A percentile compares a stretch with the other conserved stretches of the same genome.
Conservation (phyloP, 768 basidiomycete genomes). For the Flagelloscypha sp. region DNA sequence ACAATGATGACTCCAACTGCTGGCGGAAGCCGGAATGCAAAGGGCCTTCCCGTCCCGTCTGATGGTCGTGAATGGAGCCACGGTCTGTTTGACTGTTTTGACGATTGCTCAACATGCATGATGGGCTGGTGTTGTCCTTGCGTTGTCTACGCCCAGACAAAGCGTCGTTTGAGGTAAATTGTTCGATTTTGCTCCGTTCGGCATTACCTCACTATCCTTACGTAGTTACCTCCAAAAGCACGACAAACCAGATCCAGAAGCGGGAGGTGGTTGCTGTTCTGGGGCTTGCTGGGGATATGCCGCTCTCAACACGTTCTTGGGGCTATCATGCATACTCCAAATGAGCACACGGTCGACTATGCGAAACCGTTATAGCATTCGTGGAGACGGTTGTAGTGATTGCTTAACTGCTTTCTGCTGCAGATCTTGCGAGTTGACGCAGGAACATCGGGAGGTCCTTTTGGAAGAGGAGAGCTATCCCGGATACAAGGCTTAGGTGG, state of each 20-base stretch:
- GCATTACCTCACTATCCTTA: no score
- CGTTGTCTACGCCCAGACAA: conserved; percentile 31
- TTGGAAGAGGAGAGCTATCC: conserved; percentile 38
- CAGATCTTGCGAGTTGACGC: conserved; percentile 38
- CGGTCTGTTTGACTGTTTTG: conserved; percentile 19
- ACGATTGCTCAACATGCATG: conserved; percentile 19
- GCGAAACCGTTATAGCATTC: conserved; percentile 38
- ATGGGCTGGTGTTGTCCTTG: conserved; percentile 36
- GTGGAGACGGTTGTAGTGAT: conserved; percentile 34
- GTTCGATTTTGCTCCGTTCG: no score
- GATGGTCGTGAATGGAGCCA: conserved; percentile 24
- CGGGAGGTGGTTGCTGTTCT: no score
- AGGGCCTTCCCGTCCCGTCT: conserved; percentile 16
- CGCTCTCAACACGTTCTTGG: conserved; percentile 3
- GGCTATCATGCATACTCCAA: conserved; percentile 12
- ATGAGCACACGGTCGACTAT: conserved; percentile 28
- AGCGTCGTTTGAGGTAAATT: no score
- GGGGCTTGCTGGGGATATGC: conserved; percentile 13
- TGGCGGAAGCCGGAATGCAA: conserved; percentile 21
- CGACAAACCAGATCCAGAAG: no score
- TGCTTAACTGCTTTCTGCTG: conserved; percentile 34
- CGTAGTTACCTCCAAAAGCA: no score
- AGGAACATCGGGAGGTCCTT: conserved; percentile 39
- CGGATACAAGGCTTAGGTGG: no score
- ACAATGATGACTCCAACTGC: conserved; percentile 15